phyloP scores from a whole-genome alignment of 257 asterid species.

The Echium plantagineum region DNA sequence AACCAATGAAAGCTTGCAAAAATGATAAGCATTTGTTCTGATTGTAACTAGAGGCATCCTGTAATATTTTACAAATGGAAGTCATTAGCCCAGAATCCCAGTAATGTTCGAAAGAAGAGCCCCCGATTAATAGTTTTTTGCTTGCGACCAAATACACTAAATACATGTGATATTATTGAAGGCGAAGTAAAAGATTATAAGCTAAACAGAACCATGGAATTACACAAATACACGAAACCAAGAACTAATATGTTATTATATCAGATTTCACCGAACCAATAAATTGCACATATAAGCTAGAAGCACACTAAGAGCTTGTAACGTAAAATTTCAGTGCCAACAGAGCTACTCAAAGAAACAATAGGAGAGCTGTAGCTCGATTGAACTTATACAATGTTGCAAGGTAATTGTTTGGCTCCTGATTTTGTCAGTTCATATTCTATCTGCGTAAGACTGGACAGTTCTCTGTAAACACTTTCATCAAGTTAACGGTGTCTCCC shows the following conservation, averaged over 20 bases:
- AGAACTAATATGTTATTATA: too few species aligned
- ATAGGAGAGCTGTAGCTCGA: too few species aligned
- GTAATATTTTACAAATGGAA: constrained; percentile 4
- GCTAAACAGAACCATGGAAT: too few species aligned
- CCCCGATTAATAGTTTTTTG: neutral
- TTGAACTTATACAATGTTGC: too few species aligned
- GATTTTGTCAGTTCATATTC: too few species aligned
- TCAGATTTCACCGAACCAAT: neutral
- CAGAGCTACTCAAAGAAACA: neutral
- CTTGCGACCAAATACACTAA: too few species aligned
- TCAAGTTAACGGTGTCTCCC: neutral
- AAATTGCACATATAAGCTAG: neutral
- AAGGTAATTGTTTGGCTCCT: too few species aligned
- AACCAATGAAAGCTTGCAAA: constrained; percentile 75
- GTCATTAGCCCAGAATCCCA: neutral
- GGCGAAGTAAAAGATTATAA: too few species aligned
- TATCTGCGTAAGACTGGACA: neutral
- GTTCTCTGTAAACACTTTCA: neutral
- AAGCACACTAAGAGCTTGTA: neutral
- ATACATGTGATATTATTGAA: too few species aligned
- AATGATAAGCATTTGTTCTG: constrained; percentile 70
- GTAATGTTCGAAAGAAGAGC: neutral
- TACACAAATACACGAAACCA: too few species aligned
- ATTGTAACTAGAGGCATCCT: constrained; percentile 57
- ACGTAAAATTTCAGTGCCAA: too few species aligned